A percentile compares a stretch with the other conserved stretches of the same genome.
These are phyloP conservation scores for Centrapalus pauciflorus DNA, from an alignment of 129 eudicot genomes.

Conservation along the genomic window DNA sequence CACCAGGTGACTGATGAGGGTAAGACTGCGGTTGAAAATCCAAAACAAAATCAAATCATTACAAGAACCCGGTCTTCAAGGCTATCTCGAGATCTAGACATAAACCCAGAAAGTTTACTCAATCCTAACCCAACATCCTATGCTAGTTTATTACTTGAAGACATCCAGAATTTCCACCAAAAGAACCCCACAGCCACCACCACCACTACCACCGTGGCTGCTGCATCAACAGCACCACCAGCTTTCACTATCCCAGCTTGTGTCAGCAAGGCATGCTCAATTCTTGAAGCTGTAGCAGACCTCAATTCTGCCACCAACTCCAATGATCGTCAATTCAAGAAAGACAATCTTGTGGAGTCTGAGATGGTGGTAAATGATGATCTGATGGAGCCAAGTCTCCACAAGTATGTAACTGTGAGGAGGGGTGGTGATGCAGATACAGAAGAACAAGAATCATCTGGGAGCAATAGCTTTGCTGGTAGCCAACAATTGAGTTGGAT, in stretches of 20 bases:
- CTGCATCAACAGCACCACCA: slow-evolving; percentile 14
- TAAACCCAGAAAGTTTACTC: slow-evolving; percentile 50
- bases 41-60: slow-evolving; percentile 33
- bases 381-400: slow-evolving; percentile 70
- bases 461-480: slow-evolving; percentile 76
- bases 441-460: slow-evolving; percentile 86
- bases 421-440: slow-evolving; percentile 57
- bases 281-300: slow-evolving; percentile 94
- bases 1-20: slow-evolving; percentile 28
- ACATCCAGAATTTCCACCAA: slow-evolving; percentile 94
- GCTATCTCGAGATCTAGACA: slow-evolving; percentile 79
- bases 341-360: slow-evolving; percentile 47
- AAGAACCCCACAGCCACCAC: slow-evolving; percentile 36
- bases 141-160: slow-evolving; percentile 62
- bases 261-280: slow-evolving; percentile 71
- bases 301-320: slow-evolving; percentile 66
- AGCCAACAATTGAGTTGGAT: slow-evolving; percentile 53
- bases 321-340: slow-evolving; percentile 28
- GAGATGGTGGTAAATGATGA: slow-evolving; percentile 60
- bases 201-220: neutral
- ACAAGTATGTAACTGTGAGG: slow-evolving; percentile 85
- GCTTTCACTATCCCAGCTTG: slow-evolving; percentile 63
- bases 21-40: slow-evolving; percentile 32
- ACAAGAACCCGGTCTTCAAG: slow-evolving; percentile 76
- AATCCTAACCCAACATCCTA: slow-evolving; percentile 57